Evolutionary conservation across 2,329 filamentous ascomycete genomes (phyloP).

Genomic region (Xylaria digitata): DNA sequence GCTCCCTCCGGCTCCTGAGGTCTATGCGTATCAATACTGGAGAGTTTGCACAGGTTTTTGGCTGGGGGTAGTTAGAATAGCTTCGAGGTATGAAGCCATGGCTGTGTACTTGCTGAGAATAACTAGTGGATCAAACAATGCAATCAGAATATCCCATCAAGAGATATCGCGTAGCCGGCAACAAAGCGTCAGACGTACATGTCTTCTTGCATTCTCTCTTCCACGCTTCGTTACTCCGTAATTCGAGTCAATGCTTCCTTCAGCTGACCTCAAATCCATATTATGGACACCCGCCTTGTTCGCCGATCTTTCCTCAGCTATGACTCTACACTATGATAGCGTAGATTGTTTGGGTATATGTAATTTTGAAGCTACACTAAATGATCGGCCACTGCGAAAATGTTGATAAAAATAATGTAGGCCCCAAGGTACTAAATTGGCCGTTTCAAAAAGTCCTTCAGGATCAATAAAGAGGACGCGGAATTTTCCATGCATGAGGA

Average conservation of each 20-base stretch:
- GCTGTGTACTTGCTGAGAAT: not conserved
- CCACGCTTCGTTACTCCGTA: not conserved
- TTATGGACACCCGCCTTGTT: conserved; percentile 1
- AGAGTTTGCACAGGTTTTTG: conserved; percentile 34
- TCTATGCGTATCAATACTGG: conserved; percentile 32
- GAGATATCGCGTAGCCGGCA: not conserved
- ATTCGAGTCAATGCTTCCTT: not conserved
- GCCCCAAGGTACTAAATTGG: not conserved
- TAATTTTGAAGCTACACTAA: not conserved
- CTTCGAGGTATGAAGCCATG: not conserved
- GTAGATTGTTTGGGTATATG: not conserved
- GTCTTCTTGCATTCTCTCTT: not conserved
- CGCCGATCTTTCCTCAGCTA: conserved; percentile 27
- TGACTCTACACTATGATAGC: too few relatives aligned
- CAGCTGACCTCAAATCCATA: conserved; percentile 3
- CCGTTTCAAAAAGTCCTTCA: conserved; percentile 22
- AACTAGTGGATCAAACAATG: too few relatives aligned
- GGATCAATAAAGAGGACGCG: conserved; percentile 20
- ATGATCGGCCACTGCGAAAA: not conserved
- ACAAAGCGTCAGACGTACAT: not conserved
- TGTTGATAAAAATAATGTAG: conserved; percentile 31
- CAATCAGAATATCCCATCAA: not conserved
- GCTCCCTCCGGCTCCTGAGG: conserved; percentile 22
- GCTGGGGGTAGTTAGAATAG: conserved; percentile 11
- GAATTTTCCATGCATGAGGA: conserved; percentile 30